Evolutionary conservation across 441 rosid genomes (phyloP).

Genomic region (Kokia cookei): DNA sequence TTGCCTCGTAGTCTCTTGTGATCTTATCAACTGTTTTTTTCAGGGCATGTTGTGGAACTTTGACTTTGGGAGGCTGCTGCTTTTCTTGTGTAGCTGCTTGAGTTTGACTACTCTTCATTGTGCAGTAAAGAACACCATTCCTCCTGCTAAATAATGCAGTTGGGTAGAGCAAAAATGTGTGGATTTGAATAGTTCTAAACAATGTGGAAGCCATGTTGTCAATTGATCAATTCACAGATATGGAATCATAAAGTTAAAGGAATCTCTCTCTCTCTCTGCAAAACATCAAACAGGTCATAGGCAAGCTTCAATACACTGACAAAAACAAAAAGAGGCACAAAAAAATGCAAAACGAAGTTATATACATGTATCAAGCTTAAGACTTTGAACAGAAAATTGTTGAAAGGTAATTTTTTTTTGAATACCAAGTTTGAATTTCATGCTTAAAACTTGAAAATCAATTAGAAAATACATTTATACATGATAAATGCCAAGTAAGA

Average conservation of each 20-base stretch:
- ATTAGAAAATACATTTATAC: neutral
- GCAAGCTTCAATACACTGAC: conserved; percentile 13
- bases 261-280: conserved; percentile 12
- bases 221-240: neutral
- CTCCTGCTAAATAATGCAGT: conserved; percentile 43
- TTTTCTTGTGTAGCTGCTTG: conserved; percentile 56
- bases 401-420: neutral
- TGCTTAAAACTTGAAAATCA: neutral
- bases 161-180: conserved; percentile 39
- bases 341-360: neutral
- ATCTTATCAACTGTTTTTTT: conserved; percentile 42
- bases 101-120: conserved; percentile 35
- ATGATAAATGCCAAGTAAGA: neutral
- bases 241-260: conserved; percentile 7
- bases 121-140: conserved; percentile 28
- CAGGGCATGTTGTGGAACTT: conserved; percentile 36
- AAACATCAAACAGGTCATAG: conserved; percentile 27
- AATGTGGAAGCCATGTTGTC: conserved; percentile 54
- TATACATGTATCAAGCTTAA: neutral
- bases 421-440: conserved; percentile 1
- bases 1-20: conserved; percentile 59
- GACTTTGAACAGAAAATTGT: neutral
- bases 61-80: conserved; percentile 32
- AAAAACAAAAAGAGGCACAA: neutral
- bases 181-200: conserved; percentile 43